Conservation (phyloP, 495 filamentous ascomycete genomes). For the Podospora fimiseda region DNA sequence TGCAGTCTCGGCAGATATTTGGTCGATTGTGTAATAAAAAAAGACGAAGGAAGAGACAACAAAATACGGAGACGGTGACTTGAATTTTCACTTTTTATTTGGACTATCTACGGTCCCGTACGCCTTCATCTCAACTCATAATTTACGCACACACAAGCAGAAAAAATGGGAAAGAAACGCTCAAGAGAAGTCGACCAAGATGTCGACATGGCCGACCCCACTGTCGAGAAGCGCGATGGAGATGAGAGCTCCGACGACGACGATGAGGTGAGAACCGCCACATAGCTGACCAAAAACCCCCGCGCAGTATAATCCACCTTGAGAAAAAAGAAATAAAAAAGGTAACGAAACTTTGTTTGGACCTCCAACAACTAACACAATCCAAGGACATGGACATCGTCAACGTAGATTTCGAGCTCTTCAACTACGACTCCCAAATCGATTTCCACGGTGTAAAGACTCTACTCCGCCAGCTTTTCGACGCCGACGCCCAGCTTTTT, state of each 20-base stretch:
- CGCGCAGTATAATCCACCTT: too few species aligned
- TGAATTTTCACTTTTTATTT: not conserved
- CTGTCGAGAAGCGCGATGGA: conserved; percentile 2
- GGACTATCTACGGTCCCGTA: not conserved
- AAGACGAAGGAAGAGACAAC: not conserved
- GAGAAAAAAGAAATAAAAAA: too few species aligned
- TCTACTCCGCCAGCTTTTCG: conserved; percentile 88
- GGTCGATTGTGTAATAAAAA: not conserved
- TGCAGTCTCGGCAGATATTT: not conserved
- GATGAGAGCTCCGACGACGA: not conserved
- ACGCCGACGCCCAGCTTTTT: conserved; percentile 75
- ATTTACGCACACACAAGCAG: not conserved
- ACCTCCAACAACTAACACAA: not conserved
- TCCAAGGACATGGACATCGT: conserved; percentile 77
- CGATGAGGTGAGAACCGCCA: not conserved
- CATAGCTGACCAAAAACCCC: too few species aligned
- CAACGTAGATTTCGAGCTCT: conserved; percentile 97
- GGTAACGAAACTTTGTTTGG: not conserved
- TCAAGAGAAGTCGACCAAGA: conserved; percentile 21
- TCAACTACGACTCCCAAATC: conserved; percentile 81
- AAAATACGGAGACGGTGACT: not conserved
- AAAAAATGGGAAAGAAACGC: conserved; percentile 18
- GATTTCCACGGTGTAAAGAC: conserved; percentile 95
- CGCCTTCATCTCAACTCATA: not conserved
- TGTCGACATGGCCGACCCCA: conserved; percentile 9